Conservation (phyloP, 2,329 filamentous ascomycete genomes). For the Neophaeococcomyces mojaviensis region DNA sequence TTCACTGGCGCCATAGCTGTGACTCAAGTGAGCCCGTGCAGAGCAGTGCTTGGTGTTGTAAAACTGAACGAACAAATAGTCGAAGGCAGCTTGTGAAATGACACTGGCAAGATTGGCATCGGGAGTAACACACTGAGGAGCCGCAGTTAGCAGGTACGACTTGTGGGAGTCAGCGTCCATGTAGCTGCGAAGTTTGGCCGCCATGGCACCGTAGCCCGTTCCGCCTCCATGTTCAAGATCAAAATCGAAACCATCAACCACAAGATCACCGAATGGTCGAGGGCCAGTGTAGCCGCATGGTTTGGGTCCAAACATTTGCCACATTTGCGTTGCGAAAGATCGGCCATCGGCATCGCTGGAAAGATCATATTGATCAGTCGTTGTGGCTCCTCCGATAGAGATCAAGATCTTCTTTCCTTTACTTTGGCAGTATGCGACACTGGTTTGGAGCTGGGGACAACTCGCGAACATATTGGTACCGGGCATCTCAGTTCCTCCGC, state of each 20-base stretch:
- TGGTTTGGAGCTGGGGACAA: constrained; percentile 38
- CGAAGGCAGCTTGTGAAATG: constrained; percentile 40
- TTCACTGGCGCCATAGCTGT: constrained; percentile 25
- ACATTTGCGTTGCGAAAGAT: constrained; percentile 54
- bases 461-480: constrained; percentile 35
- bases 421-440: constrained; percentile 53
- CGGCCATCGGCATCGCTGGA: constrained; percentile 44
- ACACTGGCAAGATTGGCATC: constrained; percentile 45
- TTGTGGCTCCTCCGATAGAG: constrained; percentile 63
- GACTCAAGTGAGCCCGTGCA: constrained; percentile 36
- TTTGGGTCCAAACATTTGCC: constrained; percentile 62
- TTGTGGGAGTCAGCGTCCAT: constrained; percentile 37
- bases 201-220: constrained; percentile 56
- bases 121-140: constrained; percentile 62
- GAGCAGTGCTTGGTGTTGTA: constrained; percentile 49
- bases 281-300: constrained; percentile 37
- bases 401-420: constrained; percentile 64
- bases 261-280: constrained; percentile 57
- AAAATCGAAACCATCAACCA: constrained; percentile 69
- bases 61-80: constrained; percentile 50
- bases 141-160: constrained; percentile 54
- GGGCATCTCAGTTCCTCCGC: constrained; percentile 29
- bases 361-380: constrained; percentile 46
- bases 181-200: constrained; percentile 46
- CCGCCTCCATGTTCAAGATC: constrained; percentile 56